Percentiles rank a stretch among this genome's conserved stretches.
Conservation (phyloP, 768 basidiomycete genomes). For the Leccinellum albellum region DNA sequence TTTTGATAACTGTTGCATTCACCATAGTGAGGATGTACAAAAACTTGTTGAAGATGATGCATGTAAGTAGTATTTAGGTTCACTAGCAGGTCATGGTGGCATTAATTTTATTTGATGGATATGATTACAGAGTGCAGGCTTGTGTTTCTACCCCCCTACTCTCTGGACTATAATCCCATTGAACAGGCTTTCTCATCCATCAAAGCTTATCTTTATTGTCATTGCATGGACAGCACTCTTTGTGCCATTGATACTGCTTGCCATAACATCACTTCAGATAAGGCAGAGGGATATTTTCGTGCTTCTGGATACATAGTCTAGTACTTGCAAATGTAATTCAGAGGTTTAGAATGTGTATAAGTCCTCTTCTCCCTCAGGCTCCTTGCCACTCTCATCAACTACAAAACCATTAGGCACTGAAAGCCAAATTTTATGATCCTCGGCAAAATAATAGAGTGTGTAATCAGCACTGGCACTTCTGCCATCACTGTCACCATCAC, state of each 20-base stretch:
- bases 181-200: background rate
- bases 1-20: background rate
- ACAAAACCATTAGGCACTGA: too few relatives aligned
- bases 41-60: background rate
- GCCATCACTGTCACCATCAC: background rate
- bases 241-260: background rate
- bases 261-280: background rate
- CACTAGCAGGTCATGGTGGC: too few relatives aligned
- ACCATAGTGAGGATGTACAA: background rate
- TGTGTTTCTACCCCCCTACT: background rate
- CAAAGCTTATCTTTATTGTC: background rate
- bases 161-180: background rate
- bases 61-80: background rate
- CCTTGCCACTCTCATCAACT: too few relatives aligned
- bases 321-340: background rate
- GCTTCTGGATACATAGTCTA: background rate
- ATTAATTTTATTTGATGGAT: background rate
- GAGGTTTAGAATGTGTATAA: background rate
- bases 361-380: too few relatives aligned
- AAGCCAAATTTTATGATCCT: too few relatives aligned
- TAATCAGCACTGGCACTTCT: too few relatives aligned
- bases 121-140: background rate
- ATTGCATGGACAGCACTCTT: background rate
- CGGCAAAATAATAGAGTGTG: too few relatives aligned
- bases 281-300: background rate